phyloP scores from a whole-genome alignment of 306 rosid genomes.

The Pterocarpus macrocarpus region DNA sequence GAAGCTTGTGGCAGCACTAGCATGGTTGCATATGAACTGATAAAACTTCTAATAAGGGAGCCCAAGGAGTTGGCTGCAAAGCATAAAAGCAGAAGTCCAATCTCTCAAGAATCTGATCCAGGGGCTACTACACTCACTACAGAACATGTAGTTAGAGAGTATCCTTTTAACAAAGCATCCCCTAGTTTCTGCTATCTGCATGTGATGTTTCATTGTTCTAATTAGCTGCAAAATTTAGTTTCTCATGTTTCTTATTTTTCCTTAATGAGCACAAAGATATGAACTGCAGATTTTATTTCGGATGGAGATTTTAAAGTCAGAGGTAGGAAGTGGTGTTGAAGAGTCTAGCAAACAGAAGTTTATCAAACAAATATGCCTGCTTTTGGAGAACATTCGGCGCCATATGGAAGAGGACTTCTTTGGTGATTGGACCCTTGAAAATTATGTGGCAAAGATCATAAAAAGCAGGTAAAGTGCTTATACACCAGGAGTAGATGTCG shows the following conservation, averaged over 20 bases:
- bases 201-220: slow-evolving; percentile 12
- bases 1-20: slow-evolving; percentile 29
- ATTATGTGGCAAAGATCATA: slow-evolving; percentile 70
- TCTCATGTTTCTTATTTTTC: slow-evolving; percentile 45
- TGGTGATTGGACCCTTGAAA: slow-evolving; percentile 90
- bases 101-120: slow-evolving; percentile 56
- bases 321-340: slow-evolving; percentile 59
- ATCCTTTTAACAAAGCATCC: slow-evolving; percentile 64
- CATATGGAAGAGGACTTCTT: slow-evolving; percentile 83
- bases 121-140: slow-evolving; percentile 52
- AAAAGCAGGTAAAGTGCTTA: slow-evolving; percentile 70
- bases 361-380: slow-evolving; percentile 82
- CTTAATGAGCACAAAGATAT: slow-evolving; percentile 70
- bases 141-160: slow-evolving; percentile 73
- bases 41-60: slow-evolving; percentile 65
- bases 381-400: slow-evolving; percentile 79
- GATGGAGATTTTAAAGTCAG: slow-evolving; percentile 82
- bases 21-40: slow-evolving; percentile 54
- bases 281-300: slow-evolving; percentile 92
- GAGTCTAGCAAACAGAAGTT: slow-evolving; percentile 81
- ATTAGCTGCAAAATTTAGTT: slow-evolving; percentile 33
- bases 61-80: slow-evolving; percentile 74
- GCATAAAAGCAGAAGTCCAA: slow-evolving; percentile 57
- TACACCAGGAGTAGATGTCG: slow-evolving; percentile 2
- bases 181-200: neutral